These are phyloP conservation scores for Globisporangium spiculum DNA, from an alignment of 352 stramenopile genomes.

Conservation along the genomic window DNA sequence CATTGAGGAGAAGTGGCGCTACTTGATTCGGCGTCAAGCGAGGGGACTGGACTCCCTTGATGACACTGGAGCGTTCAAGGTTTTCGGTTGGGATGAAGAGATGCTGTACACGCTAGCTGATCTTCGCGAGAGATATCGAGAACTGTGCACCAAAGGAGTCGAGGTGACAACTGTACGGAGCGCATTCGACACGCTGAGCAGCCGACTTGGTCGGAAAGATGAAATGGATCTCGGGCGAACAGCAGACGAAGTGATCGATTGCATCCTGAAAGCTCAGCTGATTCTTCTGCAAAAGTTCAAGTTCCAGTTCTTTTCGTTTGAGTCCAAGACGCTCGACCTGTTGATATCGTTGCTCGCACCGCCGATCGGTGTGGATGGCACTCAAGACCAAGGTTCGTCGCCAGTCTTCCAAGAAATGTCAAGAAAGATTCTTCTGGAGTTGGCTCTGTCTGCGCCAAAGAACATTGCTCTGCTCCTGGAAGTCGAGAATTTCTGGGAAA, in stretches of 20 bases:
- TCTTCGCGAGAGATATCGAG: constrained; percentile 58
- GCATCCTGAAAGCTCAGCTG: constrained; percentile 62
- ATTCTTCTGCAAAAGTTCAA: constrained; percentile 69
- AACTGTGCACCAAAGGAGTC: constrained; percentile 49
- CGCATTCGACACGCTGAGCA: constrained; percentile 61
- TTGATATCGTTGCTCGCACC: constrained; percentile 32
- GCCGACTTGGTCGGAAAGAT: constrained; percentile 47
- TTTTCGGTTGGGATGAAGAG: constrained; percentile 65
- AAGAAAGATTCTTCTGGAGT: constrained; percentile 29
- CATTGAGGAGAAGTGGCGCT: constrained; percentile 78
- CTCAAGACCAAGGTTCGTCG: constrained; percentile 21
- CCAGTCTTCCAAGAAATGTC: constrained; percentile 18
- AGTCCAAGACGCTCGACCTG: constrained; percentile 64
- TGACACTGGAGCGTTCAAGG: constrained; percentile 50
- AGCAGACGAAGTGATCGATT: constrained; percentile 67
- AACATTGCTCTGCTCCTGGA: constrained; percentile 42
- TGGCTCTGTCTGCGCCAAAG: constrained; percentile 43
- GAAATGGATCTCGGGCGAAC: constrained; percentile 48
- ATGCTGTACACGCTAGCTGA: constrained; percentile 42
- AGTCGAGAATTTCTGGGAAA: constrained; percentile 47
- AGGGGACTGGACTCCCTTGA: constrained; percentile 44
- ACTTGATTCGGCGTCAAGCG: constrained; percentile 44
- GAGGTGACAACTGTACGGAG: constrained; percentile 47
- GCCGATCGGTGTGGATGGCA: constrained; percentile 16
- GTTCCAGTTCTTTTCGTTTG: constrained; percentile 77